Base-by-base conservation (phyloP, 202 grass and related monocot species). In the Eragrostis tef region DNA sequence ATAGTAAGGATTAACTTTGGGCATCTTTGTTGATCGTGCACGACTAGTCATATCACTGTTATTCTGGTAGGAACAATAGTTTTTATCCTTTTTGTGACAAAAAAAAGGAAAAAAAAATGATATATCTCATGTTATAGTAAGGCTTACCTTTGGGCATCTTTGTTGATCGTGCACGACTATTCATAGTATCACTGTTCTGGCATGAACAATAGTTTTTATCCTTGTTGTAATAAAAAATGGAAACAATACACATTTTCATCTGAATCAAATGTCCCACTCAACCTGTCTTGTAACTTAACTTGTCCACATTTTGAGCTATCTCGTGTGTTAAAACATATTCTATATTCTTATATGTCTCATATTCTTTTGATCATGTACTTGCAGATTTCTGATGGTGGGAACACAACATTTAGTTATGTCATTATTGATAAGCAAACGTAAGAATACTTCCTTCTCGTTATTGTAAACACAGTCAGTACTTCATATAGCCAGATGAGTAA, bases 61-160 rank as follows among this genome's bases (percentile, higher is more conserved):
- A 39, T 74, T 41, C 20, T 76, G 36, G 45, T 0, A 21, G 25
- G n/a, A n/a, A 69, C 24, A 34, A 59, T 8, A 70, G 15, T 63
- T 63, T 1, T 8, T 29, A 6, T 16, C 6, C 2, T 31, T 31
- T 31, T 15, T 26, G 11, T 63, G 6, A 0, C 24, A 11, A 31
- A 7, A 63, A 34, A 14, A 14, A 6, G 31, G 7, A 63, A 2
- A 16, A 27, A 63, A 15, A 31, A 31, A 72, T 12, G 88, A 90
- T 81, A 31, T 66, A 41, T 90, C 88, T 45, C 71, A 90, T 81
- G 77, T 90, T 66, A 76, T 87, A 56, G 88, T 90, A 87, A 74
- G 84, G 11, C 81, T 80, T 29, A 62, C 22, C 7, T 22, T 34
- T 57, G 20, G 60, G 1, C 11, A 75, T 77, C 50, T 70, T 58